Evolutionary conservation across 345 rosid genomes (phyloP), one percentile per base, ranked within the genome.

Genomic region (Toxicodendron radicans): DNA sequence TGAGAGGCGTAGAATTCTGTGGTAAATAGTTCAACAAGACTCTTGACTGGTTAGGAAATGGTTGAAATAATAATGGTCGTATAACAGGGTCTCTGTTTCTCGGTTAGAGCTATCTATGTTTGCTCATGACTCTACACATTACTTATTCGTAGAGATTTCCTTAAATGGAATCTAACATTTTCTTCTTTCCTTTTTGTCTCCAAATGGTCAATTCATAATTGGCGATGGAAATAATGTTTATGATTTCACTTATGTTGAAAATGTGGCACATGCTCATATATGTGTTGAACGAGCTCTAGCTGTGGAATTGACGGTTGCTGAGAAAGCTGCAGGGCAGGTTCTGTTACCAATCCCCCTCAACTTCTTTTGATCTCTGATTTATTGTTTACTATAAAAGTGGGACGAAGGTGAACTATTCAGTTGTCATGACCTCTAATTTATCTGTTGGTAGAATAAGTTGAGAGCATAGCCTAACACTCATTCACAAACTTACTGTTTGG

Each of bases 251-350:
- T 92, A 86, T 71, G 99, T 91, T 64, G 97, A 90, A 82, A 95
- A 95, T 85, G 97, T 92, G 81, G 97, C 95, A 62, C 97, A 92
- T 81, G 94, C 95, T 66, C 97, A 92, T 83, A 79, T 91, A 70
- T 91, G 99, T 79, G 97, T 97, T 79, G 99, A 95, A 82, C 82
- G 90, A 80, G 91, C 99, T 86, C 86, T 95, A 78, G 92, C 99
- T 64, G 88, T 97, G 3, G 90, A 82, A 74, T 89, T 83, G 75
- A 86, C 85, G 63, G 87, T 86, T 72, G 85, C 95, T 46, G 80
- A 85, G 71, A 92, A 84, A 79, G 99, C 97, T 74, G 86, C 97
- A 64, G 98, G 99, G 68, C 91, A 95, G 95, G 99, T 95, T 72
- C 60, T 61, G 21, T 49, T 83, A 73, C n/a, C 73, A 58, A 64